These are phyloP conservation scores for Penicillium angulare DNA, from an alignment of 495 filamentous ascomycete genomes.

Conservation along the genomic window DNA sequence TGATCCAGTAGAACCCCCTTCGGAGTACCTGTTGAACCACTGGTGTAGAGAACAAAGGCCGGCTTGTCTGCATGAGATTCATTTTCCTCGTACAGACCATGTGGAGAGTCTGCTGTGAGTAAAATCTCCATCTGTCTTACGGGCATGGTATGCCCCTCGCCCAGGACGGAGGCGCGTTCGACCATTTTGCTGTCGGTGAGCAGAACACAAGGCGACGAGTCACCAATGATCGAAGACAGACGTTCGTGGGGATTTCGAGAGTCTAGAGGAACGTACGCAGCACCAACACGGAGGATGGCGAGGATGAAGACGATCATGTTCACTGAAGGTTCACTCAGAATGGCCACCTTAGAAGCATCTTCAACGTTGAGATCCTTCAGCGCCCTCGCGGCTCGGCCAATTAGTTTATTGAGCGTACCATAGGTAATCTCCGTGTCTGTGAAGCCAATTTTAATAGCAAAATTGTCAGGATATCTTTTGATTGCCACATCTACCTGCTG, in stretches of 20 bases:
- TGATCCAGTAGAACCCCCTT: not conserved
- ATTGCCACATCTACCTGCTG: too few species aligned
- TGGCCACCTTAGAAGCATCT: slow-evolving; percentile 5
- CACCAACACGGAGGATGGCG: slow-evolving; percentile 45
- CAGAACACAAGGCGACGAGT: too few species aligned
- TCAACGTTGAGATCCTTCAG: not conserved
- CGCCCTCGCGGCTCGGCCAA: too few species aligned
- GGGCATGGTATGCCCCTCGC: too few species aligned
- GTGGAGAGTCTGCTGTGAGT: not conserved
- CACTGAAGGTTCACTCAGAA: not conserved
- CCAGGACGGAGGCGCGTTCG: not conserved
- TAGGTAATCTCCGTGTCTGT: too few species aligned
- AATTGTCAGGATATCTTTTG: too few species aligned
- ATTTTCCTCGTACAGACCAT: too few species aligned
- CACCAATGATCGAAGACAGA: not conserved
- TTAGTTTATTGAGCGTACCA: too few species aligned
- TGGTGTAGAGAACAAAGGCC: not conserved
- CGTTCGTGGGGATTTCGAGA: not conserved
- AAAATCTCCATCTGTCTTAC: not conserved
- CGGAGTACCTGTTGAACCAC: not conserved
- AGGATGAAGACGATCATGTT: slow-evolving; percentile 48
- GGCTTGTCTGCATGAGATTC: not conserved
- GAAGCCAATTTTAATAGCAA: too few species aligned
- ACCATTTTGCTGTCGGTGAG: not conserved
- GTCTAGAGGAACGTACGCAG: slow-evolving; percentile 43